Conservation (phyloP, 148 eudicot species). For the Chenopodium album region DNA sequence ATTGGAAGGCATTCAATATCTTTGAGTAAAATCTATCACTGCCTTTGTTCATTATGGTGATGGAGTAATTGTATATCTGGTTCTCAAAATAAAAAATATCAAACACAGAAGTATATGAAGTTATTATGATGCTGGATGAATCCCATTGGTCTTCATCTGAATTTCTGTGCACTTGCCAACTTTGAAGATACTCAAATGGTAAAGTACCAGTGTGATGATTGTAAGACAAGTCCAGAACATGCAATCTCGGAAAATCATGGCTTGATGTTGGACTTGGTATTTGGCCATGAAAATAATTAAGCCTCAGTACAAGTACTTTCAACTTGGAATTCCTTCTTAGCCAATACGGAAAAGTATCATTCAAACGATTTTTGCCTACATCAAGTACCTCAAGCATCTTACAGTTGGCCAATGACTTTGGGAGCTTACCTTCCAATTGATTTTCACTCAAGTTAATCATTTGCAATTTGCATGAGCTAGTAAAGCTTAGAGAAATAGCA, state of each 20-base stretch:
- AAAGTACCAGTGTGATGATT: conserved; percentile 36
- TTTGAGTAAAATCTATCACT: not conserved
- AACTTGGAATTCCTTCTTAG: conserved; percentile 33
- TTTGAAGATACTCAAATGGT: conserved; percentile 23
- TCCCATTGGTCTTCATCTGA: not conserved
- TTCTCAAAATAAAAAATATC: not conserved
- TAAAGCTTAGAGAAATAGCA: conserved; percentile 17
- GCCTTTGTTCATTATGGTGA: conserved; percentile 39
- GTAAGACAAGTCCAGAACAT: conserved; percentile 41
- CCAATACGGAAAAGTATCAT: conserved; percentile 49
- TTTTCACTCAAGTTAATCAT: conserved; percentile 29
- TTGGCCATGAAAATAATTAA: conserved; percentile 39
- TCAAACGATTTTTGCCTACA: conserved; percentile 34
- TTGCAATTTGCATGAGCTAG: conserved; percentile 5
- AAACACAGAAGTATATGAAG: not conserved
- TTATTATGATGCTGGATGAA: not conserved
- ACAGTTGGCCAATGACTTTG: conserved; percentile 30
- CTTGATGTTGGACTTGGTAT: not conserved
- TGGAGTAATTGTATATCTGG: conserved; percentile 5
- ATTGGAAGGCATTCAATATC: conserved; percentile 19
- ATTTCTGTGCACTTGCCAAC: conserved; percentile 25
- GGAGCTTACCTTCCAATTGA: conserved; percentile 21
- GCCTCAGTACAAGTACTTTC: conserved; percentile 32
- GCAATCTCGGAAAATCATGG: conserved; percentile 26
- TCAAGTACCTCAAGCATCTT: conserved; percentile 32